Conservation (phyloP, 2,329 filamentous ascomycete genomes). For the Colletotrichum sp. region DNA sequence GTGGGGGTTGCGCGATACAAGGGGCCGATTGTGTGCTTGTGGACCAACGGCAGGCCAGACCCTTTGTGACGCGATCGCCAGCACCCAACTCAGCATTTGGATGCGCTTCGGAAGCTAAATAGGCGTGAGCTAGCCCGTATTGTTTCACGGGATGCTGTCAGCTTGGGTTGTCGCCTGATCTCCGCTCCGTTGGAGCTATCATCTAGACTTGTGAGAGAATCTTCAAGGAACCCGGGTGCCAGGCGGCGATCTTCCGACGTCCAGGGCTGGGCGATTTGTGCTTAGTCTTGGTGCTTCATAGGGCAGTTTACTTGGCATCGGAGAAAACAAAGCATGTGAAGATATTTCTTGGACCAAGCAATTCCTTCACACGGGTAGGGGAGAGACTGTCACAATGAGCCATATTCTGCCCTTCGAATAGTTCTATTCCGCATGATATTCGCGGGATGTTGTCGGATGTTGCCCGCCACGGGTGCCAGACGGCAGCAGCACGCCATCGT, state of each 20-base stretch:
- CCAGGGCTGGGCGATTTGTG: not conserved
- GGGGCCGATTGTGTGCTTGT: constrained; percentile 17
- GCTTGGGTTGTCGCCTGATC: not conserved
- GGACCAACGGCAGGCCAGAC: not conserved
- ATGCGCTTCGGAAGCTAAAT: not conserved
- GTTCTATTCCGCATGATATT: not conserved
- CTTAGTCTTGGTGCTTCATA: not conserved
- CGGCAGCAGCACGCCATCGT: constrained; percentile 9
- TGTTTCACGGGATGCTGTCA: not conserved
- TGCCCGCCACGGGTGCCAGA: not conserved
- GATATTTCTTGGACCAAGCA: not conserved
- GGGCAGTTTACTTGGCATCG: not conserved
- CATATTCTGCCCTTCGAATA: not conserved
- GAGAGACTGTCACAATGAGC: not conserved
- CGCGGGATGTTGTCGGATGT: not conserved
- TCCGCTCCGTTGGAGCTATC: not conserved
- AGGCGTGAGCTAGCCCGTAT: not conserved
- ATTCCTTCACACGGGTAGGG: fast-evolving
- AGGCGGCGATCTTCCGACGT: not conserved
- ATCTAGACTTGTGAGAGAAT: not conserved
- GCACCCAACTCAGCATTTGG: not conserved
- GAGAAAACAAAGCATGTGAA: not conserved
- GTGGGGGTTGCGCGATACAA: constrained; percentile 18
- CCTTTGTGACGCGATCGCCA: not conserved
- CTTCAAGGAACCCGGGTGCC: not conserved